Conservation (phyloP, 2,329 filamentous ascomycete genomes). For the Alternaria triticimaculans region DNA sequence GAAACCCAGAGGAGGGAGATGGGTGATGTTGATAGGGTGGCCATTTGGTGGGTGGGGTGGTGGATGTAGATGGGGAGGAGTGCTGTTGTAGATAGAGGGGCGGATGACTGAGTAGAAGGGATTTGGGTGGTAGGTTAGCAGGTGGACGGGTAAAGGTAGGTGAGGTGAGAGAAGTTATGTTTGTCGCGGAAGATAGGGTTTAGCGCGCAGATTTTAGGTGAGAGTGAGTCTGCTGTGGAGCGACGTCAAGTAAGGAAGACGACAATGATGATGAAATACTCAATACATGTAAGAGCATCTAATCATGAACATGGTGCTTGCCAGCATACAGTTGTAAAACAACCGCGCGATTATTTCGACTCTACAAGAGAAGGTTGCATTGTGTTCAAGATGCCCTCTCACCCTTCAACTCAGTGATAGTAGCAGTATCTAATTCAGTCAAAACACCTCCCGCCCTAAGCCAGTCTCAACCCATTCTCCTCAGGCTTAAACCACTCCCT, state of each 20-base stretch:
- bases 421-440: not conserved
- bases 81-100: no score
- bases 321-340: not conserved
- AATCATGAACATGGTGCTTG: not conserved
- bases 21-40: not conserved
- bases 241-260: not conserved
- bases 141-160: not conserved
- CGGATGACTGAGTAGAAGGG: not conserved
- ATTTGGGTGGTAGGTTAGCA: not conserved
- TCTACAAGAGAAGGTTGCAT: not conserved
- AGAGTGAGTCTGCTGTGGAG: not conserved
- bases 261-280: not conserved
- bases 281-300: not conserved
- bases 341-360: not conserved
- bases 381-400: not conserved
- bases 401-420: no score
- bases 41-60: not conserved
- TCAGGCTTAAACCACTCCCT: constrained; percentile 58
- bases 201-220: not conserved
- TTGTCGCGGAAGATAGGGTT: not conserved
- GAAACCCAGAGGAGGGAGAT: not conserved
- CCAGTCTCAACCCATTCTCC: constrained; percentile 43
- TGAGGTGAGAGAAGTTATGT: not conserved
- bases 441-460: constrained; percentile 5
- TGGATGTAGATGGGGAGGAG: not conserved